Percentiles rank a stretch among this genome's conserved stretches.
Conservation (phyloP, 139 green algal species). For the Haematococcus lacustris region DNA sequence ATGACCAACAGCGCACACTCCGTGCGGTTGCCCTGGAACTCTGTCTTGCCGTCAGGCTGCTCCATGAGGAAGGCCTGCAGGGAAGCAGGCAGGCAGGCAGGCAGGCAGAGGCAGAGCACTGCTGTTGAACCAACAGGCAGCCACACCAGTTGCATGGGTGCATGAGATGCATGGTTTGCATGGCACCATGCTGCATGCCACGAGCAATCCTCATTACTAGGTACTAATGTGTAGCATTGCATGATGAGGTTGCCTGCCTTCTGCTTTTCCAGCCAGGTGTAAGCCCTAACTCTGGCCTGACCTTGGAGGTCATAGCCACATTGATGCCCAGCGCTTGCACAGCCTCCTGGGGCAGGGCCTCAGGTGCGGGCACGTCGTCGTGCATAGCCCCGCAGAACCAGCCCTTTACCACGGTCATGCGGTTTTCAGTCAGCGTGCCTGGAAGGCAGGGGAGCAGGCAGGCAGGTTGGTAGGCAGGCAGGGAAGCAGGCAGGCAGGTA, state of each 20-base stretch:
- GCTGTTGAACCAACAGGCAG: no score
- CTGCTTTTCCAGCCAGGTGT: no score
- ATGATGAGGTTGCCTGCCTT: no score
- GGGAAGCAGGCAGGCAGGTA: no score
- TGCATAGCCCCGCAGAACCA: slow-evolving; percentile 69
- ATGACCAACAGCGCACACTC: slow-evolving; percentile 90
- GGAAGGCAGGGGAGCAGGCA: slow-evolving; percentile 1
- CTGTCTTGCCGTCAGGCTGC: slow-evolving; percentile 29
- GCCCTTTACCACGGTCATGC: slow-evolving; percentile 94
- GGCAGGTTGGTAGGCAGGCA: not conserved
- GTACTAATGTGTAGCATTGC: no score
- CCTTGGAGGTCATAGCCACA: slow-evolving; percentile 76
- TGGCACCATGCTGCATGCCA: no score
- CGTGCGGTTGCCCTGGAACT: slow-evolving; percentile 88
- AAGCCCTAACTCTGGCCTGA: no score
- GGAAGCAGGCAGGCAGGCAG: no score
- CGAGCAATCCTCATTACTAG: no score
- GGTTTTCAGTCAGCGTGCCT: slow-evolving; percentile 94
- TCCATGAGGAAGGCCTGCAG: slow-evolving; percentile 72
- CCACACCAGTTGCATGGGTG: no score
- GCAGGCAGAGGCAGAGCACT: no score
- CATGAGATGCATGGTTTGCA: no score
- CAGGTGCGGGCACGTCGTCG: slow-evolving; percentile 28
- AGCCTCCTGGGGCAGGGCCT: slow-evolving; percentile 37
- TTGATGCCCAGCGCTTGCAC: slow-evolving; percentile 58